These are phyloP conservation scores for Cyberlindnera misumaiensis DNA, from an alignment of 805 yeast genomes.

Conservation along the genomic window DNA sequence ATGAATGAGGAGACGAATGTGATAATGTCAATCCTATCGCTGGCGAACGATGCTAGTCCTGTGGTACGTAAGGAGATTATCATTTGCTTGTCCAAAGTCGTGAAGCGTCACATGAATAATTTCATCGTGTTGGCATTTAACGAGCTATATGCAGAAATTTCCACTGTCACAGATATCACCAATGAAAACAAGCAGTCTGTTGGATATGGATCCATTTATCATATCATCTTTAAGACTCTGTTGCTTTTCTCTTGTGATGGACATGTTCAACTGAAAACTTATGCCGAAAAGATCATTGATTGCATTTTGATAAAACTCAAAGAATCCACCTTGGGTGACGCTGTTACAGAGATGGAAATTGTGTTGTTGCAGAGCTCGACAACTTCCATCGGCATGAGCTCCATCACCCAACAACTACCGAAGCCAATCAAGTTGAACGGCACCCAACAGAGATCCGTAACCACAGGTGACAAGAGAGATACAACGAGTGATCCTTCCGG, in stretches of 20 bases:
- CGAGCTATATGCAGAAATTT: constrained; percentile 39
- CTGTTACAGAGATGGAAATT: constrained; percentile 61
- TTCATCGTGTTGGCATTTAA: constrained; percentile 84
- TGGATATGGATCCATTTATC: constrained; percentile 81
- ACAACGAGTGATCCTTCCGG: constrained; percentile 2
- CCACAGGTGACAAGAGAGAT: constrained; percentile 7
- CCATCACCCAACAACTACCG: constrained; percentile 27
- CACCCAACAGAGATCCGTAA: constrained; percentile 18
- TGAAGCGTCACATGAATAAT: constrained; percentile 60
- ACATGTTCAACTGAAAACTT: constrained; percentile 65
- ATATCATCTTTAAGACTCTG: constrained; percentile 82
- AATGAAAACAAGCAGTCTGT: constrained; percentile 45
- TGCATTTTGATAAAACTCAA: constrained; percentile 53
- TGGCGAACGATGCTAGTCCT: constrained; percentile 84
- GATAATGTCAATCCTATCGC: constrained; percentile 57
- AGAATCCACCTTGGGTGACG: constrained; percentile 51
- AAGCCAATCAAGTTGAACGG: constrained; percentile 28
- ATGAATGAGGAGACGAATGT: constrained; percentile 60
- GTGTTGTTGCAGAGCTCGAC: constrained; percentile 46
- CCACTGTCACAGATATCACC: constrained; percentile 38
- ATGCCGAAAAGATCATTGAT: constrained; percentile 73
- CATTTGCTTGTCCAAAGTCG: constrained; percentile 68
- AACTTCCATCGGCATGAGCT: constrained; percentile 8
- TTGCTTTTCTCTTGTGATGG: constrained; percentile 83
- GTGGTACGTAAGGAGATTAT: constrained; percentile 82